These are phyloP conservation scores for Coelastrella sp. DNA, from an alignment of 139 green algal species.

Conservation along the genomic window DNA sequence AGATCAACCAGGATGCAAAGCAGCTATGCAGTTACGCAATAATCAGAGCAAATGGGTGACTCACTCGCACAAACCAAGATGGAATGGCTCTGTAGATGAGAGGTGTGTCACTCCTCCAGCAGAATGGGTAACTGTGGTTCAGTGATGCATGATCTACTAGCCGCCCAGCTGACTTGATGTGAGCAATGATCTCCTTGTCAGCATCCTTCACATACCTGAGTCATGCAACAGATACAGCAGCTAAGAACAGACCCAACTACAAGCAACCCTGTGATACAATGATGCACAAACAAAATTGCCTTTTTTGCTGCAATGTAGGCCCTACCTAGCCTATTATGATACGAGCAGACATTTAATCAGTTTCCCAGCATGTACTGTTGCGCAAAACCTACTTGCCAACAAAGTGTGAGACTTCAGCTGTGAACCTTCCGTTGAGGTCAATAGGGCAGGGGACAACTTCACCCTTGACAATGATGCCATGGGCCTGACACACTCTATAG, in stretches of 20 bases:
- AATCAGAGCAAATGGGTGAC: too few relatives aligned
- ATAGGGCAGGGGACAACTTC: slow-evolving; percentile 90
- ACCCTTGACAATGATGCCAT: slow-evolving; percentile 84
- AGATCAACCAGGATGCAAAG: too few relatives aligned
- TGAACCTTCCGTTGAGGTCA: slow-evolving; percentile 92
- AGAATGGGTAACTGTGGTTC: slow-evolving; percentile 97
- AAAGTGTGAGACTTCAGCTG: slow-evolving; percentile 85
- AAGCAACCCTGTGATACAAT: not conserved
- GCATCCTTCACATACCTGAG: slow-evolving; percentile 89
- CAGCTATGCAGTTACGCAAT: too few relatives aligned
- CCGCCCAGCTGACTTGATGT: slow-evolving; percentile 82
- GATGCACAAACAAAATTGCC: not conserved
- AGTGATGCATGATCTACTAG: slow-evolving; percentile 82
- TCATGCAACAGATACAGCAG: not conserved
- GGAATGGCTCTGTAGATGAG: slow-evolving; percentile 96
- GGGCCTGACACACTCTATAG: slow-evolving; percentile 92
- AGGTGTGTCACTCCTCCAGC: slow-evolving; percentile 98
- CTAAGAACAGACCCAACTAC: not conserved
- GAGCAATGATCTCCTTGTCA: slow-evolving; percentile 95
- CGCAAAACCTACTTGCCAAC: slow-evolving; percentile 75
- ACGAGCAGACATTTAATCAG: not conserved
- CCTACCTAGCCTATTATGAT: not conserved
- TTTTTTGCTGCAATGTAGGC: not conserved
- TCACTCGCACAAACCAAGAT: slow-evolving; percentile 92
- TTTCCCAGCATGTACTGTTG: not conserved